Evolutionary conservation across 768 basidiomycete genomes (phyloP).

Genomic region (Cytidiella melzeri): DNA sequence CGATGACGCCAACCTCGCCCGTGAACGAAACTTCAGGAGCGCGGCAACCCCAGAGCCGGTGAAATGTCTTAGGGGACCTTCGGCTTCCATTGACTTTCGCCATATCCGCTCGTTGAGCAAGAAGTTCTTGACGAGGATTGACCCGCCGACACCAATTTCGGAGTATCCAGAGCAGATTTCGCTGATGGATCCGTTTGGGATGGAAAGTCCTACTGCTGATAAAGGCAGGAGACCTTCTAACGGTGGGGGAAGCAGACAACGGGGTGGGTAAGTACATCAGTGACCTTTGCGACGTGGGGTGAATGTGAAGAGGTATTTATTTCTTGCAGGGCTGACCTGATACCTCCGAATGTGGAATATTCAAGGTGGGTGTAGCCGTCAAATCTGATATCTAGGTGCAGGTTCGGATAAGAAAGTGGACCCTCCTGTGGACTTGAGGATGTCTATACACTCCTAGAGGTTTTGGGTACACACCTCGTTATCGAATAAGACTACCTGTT

Average conservation of each 20-base stretch:
- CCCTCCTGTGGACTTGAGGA: no score
- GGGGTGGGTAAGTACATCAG: neutral
- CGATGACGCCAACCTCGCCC: neutral
- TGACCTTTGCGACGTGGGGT: neutral
- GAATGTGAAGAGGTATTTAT: neutral
- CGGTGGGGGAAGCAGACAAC: neutral
- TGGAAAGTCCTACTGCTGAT: neutral
- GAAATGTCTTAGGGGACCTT: constrained; percentile 19
- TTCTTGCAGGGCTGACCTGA: neutral
- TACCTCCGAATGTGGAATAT: neutral
- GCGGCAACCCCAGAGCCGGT: constrained; percentile 17
- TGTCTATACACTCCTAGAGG: no score
- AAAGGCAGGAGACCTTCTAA: neutral
- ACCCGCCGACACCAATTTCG: constrained; percentile 3
- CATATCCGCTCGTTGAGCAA: constrained; percentile 13
- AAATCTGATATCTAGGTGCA: no score
- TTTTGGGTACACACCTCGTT: no score
- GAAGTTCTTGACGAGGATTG: neutral
- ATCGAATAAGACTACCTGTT: no score
- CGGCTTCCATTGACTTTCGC: constrained; percentile 23
- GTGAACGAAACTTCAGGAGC: constrained; percentile 11
- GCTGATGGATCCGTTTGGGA: neutral
- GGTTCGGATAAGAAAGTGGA: no score
- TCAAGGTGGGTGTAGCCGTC: neutral
- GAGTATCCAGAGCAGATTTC: neutral